Conservation (phyloP, 192 early-diverging fungal genomes). For the Podochytrium sp. region DNA sequence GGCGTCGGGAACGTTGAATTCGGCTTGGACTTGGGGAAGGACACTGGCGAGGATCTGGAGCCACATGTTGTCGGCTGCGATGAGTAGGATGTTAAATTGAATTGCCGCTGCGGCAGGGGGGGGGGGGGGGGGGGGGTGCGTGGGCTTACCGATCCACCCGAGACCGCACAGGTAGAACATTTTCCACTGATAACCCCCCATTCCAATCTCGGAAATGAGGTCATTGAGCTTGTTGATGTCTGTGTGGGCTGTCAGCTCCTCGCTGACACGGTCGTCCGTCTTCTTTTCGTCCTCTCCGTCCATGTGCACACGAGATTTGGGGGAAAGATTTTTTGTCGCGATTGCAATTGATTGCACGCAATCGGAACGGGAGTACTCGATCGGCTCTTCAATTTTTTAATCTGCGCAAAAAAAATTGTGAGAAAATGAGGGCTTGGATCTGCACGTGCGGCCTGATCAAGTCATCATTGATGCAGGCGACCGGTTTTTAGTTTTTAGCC, state of each 20-base stretch:
- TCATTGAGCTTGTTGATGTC: constrained; percentile 3
- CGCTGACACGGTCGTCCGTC: not conserved
- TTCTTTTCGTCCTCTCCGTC: not conserved
- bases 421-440: too few relatives aligned
- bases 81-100: too few relatives aligned
- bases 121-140: not conserved
- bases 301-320: too few relatives aligned
- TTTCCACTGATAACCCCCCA: constrained; percentile 30
- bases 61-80: constrained; percentile 13
- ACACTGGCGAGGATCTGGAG: constrained; percentile 71
- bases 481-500: too few relatives aligned
- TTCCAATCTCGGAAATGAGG: constrained; percentile 15
- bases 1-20: constrained; percentile 68
- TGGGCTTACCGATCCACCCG: constrained; percentile 1
- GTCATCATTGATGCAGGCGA: too few relatives aligned
- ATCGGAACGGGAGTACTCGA: too few relatives aligned
- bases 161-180: constrained; percentile 10
- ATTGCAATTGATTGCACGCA: too few relatives aligned
- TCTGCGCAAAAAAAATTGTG: too few relatives aligned
- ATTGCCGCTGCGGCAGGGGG: not conserved
- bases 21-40: constrained; percentile 76
- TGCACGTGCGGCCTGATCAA: too few relatives aligned
- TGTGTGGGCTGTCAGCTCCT: too few relatives aligned
- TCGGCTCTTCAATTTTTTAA: too few relatives aligned
- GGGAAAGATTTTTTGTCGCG: too few relatives aligned